Evolutionary conservation across 2,329 filamentous ascomycete species (phyloP).

Genomic region (Ceratocystis ficicola): DNA sequence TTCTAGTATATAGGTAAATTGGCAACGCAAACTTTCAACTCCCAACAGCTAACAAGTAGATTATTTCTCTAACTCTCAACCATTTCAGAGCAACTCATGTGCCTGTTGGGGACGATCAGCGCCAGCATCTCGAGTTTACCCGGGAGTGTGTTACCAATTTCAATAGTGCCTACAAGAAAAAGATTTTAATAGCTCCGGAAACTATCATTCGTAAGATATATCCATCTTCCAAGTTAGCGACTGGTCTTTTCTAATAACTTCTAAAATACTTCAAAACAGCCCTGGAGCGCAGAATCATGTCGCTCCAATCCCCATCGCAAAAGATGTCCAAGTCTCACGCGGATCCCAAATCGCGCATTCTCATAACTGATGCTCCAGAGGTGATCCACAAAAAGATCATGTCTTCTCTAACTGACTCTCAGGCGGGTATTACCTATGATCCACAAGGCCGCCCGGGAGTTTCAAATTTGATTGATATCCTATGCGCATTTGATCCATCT

Average conservation of each 20-base stretch:
- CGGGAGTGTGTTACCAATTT: constrained; percentile 78
- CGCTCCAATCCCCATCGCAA: constrained; percentile 57
- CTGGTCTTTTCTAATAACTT: not conserved
- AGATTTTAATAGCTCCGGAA: constrained; percentile 52
- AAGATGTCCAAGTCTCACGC: constrained; percentile 94
- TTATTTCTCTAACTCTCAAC: constrained; percentile 11
- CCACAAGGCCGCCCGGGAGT: constrained; percentile 61
- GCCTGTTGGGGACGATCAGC: constrained; percentile 91
- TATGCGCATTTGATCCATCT: constrained; percentile 52
- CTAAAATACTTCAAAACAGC: constrained; percentile 35
- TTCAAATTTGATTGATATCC: constrained; percentile 71
- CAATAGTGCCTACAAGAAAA: constrained; percentile 55
- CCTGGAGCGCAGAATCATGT: constrained; percentile 81
- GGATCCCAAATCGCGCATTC: constrained; percentile 61
- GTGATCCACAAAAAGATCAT: constrained; percentile 59
- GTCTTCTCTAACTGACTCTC: constrained; percentile 63
- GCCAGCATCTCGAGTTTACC: constrained; percentile 86
- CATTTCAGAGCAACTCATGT: constrained; percentile 72
- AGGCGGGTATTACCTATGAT: constrained; percentile 58
- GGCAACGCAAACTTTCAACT: not conserved
- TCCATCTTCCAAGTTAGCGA: not conserved
- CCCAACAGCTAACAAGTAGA: not conserved
- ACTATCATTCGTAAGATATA: constrained; percentile 53
- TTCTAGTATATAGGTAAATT: constrained; percentile 63
- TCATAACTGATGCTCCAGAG: constrained; percentile 59